These are phyloP conservation scores for Alternaria gaisen DNA, from an alignment of 2,329 filamentous ascomycete species.

Conservation along the genomic window DNA sequence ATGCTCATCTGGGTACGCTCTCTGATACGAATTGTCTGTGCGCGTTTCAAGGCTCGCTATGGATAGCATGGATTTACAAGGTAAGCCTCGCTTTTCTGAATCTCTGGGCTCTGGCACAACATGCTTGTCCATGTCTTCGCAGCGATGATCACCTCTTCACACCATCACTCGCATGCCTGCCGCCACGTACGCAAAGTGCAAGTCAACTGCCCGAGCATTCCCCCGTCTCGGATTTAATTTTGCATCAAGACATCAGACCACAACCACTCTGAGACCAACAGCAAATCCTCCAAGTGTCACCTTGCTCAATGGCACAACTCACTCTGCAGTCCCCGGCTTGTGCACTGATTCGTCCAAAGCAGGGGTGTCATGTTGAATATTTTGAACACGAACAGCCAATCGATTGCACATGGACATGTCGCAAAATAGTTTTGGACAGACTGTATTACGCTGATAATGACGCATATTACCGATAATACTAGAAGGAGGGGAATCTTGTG, in stretches of 20 bases:
- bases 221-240: slow-evolving; percentile 1
- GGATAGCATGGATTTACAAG: neutral
- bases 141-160: slow-evolving; percentile 13
- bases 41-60: neutral
- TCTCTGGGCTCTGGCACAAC: neutral
- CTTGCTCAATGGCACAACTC: slow-evolving; percentile 15
- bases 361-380: slow-evolving; percentile 17
- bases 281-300: slow-evolving; percentile 9
- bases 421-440: slow-evolving; percentile 9
- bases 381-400: slow-evolving; percentile 13
- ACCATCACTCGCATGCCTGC: slow-evolving; percentile 20
- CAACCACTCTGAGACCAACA: slow-evolving; percentile 7
- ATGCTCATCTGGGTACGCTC: neutral
- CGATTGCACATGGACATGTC: slow-evolving; percentile 2
- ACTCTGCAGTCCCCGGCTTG: neutral
- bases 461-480: slow-evolving; percentile 11
- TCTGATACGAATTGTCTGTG: slow-evolving; percentile 2
- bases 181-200: slow-evolving; percentile 16
- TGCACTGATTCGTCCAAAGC: slow-evolving; percentile 16
- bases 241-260: slow-evolving; percentile 4
- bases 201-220: slow-evolving; percentile 11
- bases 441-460: slow-evolving; percentile 23
- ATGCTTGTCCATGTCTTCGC: slow-evolving; percentile 16
- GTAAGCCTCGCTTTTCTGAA: slow-evolving; percentile 1
- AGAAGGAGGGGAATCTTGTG: slow-evolving; percentile 11